phyloP scores from a whole-genome alignment of 2,329 filamentous ascomycete genomes.

The Penicillium palitans region DNA sequence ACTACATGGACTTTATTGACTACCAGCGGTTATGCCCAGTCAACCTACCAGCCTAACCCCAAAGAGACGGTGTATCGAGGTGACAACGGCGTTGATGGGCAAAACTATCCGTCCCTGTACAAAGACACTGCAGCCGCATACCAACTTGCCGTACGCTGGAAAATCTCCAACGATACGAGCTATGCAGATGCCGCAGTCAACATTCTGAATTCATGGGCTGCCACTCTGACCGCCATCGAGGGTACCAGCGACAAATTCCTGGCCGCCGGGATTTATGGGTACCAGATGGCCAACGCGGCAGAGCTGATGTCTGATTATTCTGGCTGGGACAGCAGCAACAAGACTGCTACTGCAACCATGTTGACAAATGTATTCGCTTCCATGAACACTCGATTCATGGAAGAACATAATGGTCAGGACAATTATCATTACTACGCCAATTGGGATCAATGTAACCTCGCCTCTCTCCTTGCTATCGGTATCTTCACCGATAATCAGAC shows the following conservation, averaged over 20 bases:
- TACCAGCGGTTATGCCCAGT: background rate
- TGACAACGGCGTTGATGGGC: background rate
- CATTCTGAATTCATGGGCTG: background rate
- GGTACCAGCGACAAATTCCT: background rate
- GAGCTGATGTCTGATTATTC: background rate
- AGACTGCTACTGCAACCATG: background rate
- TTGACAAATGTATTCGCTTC: background rate
- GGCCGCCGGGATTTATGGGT: background rate
- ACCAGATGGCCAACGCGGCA: background rate
- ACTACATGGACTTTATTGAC: background rate
- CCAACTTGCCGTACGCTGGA: background rate
- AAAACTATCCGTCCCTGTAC: background rate
- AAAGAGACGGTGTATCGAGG: background rate
- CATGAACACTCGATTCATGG: background rate
- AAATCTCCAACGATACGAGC: background rate
- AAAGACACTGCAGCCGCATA: background rate
- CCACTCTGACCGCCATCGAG: background rate
- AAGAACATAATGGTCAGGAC: background rate
- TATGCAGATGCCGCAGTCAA: background rate
- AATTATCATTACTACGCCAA: background rate
- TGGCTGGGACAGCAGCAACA: background rate
- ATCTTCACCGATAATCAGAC: background rate
- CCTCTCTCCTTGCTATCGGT: background rate
- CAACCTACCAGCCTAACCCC: background rate
- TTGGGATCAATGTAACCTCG: background rate